Conservation (phyloP, 805 yeast genomes). For the Priceomyces castillae region DNA sequence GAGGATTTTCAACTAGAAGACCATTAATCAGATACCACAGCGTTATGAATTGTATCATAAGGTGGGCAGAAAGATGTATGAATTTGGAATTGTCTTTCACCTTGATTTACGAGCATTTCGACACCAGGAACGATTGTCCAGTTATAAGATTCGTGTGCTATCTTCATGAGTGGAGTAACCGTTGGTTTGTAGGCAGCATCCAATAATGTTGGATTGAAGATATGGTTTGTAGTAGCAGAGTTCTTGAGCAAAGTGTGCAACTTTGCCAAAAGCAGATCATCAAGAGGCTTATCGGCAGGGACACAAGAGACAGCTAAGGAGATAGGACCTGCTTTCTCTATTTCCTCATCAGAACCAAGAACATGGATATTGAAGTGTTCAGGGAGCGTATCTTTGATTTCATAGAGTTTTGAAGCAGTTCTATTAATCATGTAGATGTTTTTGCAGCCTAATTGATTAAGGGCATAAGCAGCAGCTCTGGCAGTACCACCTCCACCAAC, state of each 20-base stretch:
- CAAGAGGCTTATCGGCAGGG: conserved; percentile 78
- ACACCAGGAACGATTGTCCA: conserved; percentile 92
- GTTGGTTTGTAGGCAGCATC: conserved; percentile 96
- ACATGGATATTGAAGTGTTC: conserved; percentile 55
- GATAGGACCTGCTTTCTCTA: conserved; percentile 44
- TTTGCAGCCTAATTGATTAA: conserved; percentile 71
- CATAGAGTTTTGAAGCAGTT: conserved; percentile 62
- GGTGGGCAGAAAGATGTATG: conserved; percentile 74
- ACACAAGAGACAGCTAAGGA: conserved; percentile 72
- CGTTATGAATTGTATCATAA: conserved; percentile 56
- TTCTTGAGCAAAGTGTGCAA: conserved; percentile 46
- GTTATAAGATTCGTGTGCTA: conserved; percentile 58
- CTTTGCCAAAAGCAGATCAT: conserved; percentile 44
- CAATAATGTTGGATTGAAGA: conserved; percentile 53
- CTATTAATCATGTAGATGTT: conserved; percentile 80
- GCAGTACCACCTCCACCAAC: conserved; percentile 98
- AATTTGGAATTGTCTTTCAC: conserved; percentile 76
- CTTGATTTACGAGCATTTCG: conserved; percentile 91
- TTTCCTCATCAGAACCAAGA: conserved; percentile 48
- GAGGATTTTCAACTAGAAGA: too few relatives aligned
- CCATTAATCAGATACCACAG: conserved; percentile 55
- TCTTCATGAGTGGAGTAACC: conserved; percentile 79
- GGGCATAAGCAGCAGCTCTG: conserved; percentile 89
- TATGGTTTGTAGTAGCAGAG: conserved; percentile 18
- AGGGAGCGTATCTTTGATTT: conserved; percentile 61